Evolutionary conservation across 768 basidiomycete species (phyloP), one percentile per base, ranked within the genome.

Genomic region (Pholiota molesta): DNA sequence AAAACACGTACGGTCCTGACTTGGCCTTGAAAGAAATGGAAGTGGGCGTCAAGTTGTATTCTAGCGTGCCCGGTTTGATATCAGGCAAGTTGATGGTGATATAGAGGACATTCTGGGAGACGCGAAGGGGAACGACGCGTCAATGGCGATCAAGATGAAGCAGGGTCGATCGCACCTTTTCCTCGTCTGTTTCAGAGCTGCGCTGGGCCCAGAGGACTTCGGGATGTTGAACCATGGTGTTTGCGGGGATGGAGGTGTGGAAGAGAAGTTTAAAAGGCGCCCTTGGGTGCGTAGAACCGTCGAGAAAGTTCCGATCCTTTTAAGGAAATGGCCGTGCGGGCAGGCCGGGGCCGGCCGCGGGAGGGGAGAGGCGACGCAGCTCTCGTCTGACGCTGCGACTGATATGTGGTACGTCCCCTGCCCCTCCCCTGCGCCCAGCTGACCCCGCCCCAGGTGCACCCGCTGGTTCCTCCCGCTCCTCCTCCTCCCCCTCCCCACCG

Each of bases 121-220:
- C 28, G 54, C 56, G 40, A 57, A 52, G 31, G 11, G 53, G 61
- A 57, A 56, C 49, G 65, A 61, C 65, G 68, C 62, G 68, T 70
- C 55, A 73, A 64, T 53, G 57, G 55, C 53, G 57, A 63, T 63
- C 55, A 58, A 47, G 63, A 57, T 56, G 57, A 56, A 52, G 52
- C 23, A 47, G 21, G 55, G 56, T 26, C 54, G 55, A 29, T 29
- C 16, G 45, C 51, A 92, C 95, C 82, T 95, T 95, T 52, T 81
- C 82, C 33, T 86, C 80, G 14, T 79, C 83, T 11, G 79, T 69
- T 16, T 75, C 82, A 42, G 87, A 91, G 81, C 90, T 93, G 68
- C 97, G 87, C 77, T 99, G 96, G 51, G 97, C 96, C 95, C 96
- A 99, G 2, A 95, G 83, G 37, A 97, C 81, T 77, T 97, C 95